Evolutionary conservation across 805 yeast species (phyloP).

Genomic region (Candida boleticola): DNA sequence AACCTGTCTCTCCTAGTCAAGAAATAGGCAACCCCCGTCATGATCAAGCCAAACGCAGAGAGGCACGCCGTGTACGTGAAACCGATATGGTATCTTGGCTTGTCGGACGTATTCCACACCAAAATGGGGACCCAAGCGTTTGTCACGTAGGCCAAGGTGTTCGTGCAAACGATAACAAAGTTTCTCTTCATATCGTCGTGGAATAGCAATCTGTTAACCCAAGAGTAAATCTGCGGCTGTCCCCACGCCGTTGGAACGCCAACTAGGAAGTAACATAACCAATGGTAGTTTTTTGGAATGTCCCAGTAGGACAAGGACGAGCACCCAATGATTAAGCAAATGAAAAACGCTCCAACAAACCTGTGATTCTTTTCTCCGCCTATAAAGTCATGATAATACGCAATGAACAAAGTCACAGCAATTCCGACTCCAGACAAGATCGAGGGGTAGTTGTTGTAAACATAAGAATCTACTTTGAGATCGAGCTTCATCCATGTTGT

Average conservation of each 20-base stretch:
- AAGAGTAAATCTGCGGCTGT: slow-evolving; percentile 54
- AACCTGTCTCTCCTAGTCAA: slow-evolving; percentile 25
- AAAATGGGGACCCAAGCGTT: slow-evolving; percentile 39
- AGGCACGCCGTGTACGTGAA: slow-evolving; percentile 34
- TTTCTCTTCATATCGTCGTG: slow-evolving; percentile 42
- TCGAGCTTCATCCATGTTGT: slow-evolving; percentile 35
- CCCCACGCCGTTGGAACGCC: slow-evolving; percentile 52
- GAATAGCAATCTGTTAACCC: slow-evolving; percentile 50
- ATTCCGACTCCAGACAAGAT: slow-evolving; percentile 26
- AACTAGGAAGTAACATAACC: slow-evolving; percentile 48
- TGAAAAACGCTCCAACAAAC: slow-evolving; percentile 37
- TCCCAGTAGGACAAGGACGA: slow-evolving; percentile 47
- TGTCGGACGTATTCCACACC: slow-evolving; percentile 36
- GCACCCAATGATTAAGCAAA: slow-evolving; percentile 40
- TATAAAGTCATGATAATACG: slow-evolving; percentile 29
- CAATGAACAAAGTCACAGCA: slow-evolving; percentile 19
- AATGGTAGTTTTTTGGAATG: slow-evolving; percentile 47
- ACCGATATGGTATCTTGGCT: slow-evolving; percentile 32
- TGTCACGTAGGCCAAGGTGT: slow-evolving; percentile 38
- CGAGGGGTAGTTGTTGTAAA: slow-evolving; percentile 35
- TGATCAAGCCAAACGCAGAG: slow-evolving; percentile 25
- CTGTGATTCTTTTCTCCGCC: slow-evolving; percentile 35
- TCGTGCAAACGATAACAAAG: slow-evolving; percentile 38
- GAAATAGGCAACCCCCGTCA: slow-evolving; percentile 25
- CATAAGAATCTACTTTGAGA: slow-evolving; percentile 23